phyloP scores from a whole-genome alignment of 108 stramenopile genomes.

The Bacterosira constricta region DNA sequence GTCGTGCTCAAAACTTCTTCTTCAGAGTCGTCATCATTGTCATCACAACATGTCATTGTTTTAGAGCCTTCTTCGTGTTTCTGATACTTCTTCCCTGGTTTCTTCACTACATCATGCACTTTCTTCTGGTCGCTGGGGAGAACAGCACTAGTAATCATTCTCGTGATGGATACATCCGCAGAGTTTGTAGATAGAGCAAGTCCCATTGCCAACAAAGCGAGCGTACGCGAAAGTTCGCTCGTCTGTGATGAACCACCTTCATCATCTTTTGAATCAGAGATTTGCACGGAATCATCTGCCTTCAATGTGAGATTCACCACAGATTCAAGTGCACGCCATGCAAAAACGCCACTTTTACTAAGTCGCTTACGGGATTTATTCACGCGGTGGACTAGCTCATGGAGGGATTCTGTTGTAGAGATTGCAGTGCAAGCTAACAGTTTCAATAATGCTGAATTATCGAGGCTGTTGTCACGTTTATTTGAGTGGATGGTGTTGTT shows the following conservation, averaged over 20 bases:
- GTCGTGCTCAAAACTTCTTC: no score
- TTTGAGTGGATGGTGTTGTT: not conserved
- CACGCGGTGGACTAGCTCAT: constrained; percentile 20
- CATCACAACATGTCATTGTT: no score
- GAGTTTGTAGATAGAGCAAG: not conserved
- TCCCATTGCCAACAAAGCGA: constrained; percentile 35
- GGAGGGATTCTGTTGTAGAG: constrained; percentile 14
- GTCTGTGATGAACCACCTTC: not conserved
- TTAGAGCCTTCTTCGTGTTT: not conserved
- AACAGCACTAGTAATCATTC: constrained; percentile 47
- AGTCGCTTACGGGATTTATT: not conserved
- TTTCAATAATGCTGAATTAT: not conserved
- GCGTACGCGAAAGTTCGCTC: constrained; percentile 6
- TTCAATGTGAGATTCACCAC: constrained; percentile 11
- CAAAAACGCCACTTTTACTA: constrained; percentile 18
- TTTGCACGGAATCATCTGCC: not conserved
- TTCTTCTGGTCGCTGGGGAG: constrained; percentile 1
- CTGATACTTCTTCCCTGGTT: not conserved
- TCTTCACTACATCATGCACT: constrained; percentile 8
- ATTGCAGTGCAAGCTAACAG: constrained; percentile 4
- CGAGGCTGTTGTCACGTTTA: not conserved
- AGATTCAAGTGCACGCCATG: constrained; percentile 43
- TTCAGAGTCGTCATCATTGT: no score
- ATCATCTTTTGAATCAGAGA: not conserved
- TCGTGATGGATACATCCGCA: constrained; percentile 11